A percentile compares a stretch with the other conserved stretches of the same genome.
These are phyloP conservation scores for Calonectria ilicicola DNA, from an alignment of 2,329 filamentous ascomycete species.

Conservation along the genomic window DNA sequence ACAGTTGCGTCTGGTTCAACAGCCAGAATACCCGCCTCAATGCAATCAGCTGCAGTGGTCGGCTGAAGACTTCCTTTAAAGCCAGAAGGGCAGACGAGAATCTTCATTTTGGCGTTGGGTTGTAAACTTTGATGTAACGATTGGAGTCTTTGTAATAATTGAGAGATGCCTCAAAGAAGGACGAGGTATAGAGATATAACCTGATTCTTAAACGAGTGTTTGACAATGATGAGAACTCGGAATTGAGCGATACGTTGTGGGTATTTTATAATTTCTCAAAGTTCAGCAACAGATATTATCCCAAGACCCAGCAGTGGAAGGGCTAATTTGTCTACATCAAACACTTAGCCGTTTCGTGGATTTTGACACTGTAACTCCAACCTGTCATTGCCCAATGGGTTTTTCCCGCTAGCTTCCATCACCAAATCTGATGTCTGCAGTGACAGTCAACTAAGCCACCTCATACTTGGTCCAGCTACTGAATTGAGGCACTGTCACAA, in stretches of 20 bases:
- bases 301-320: background rate
- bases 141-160: background rate
- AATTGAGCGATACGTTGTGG: too few relatives aligned
- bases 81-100: slow-evolving; percentile 64
- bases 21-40: slow-evolving; percentile 59
- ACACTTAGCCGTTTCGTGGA: background rate
- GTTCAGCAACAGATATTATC: background rate
- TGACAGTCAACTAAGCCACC: background rate
- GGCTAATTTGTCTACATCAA: background rate
- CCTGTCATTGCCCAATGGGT: too few relatives aligned
- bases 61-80: slow-evolving; percentile 66
- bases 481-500: background rate
- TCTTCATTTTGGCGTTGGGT: slow-evolving; percentile 30
- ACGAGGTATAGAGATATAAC: background rate
- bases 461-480: slow-evolving; percentile 7
- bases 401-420: background rate
- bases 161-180: background rate
- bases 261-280: background rate
- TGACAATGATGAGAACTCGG: slow-evolving; percentile 7
- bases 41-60: slow-evolving; percentile 61
- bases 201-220: background rate
- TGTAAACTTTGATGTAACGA: background rate
- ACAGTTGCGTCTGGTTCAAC: slow-evolving; percentile 56
- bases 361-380: background rate
- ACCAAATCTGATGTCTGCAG: background rate